Conservation (phyloP, 306 rosid genomes). For the Vigna hirtella region DNA sequence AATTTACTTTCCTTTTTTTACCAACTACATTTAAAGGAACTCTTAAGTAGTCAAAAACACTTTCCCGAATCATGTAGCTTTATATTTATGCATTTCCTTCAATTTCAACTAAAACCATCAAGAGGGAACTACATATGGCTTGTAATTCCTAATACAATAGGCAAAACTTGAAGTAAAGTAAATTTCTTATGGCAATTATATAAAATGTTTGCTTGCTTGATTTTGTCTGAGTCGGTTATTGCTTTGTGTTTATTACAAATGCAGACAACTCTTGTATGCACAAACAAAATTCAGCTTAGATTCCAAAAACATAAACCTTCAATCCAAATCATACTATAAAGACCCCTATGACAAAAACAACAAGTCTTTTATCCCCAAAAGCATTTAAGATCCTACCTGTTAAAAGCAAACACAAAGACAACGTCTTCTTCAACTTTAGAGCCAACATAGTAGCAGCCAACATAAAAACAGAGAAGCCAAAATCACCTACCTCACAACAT, state of each 20-base stretch:
- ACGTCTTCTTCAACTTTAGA: conserved; percentile 2
- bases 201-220: not conserved
- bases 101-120: conserved; percentile 2
- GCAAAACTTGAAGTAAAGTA: not conserved
- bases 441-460: not conserved
- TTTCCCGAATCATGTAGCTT: conserved; percentile 2
- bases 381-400: conserved; percentile 1
- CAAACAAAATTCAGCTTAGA: not conserved
- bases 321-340: not conserved
- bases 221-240: not conserved
- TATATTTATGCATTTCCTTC: conserved; percentile 25
- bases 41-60: conserved; percentile 26
- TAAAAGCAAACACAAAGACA: conserved; percentile 24
- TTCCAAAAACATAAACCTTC: not conserved
- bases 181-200: not conserved
- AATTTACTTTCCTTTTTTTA: conserved; percentile 23
- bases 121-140: not conserved
- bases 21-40: conserved; percentile 22
- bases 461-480: conserved; percentile 20
- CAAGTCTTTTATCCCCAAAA: not conserved
- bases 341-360: conserved; percentile 2
- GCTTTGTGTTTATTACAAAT: conserved; percentile 15
- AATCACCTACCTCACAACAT: conserved; percentile 4
- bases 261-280: not conserved
- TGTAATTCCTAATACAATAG: not conserved